Evolutionary conservation across 768 basidiomycete species (phyloP).

Genomic region (Podaxis pistillaris): DNA sequence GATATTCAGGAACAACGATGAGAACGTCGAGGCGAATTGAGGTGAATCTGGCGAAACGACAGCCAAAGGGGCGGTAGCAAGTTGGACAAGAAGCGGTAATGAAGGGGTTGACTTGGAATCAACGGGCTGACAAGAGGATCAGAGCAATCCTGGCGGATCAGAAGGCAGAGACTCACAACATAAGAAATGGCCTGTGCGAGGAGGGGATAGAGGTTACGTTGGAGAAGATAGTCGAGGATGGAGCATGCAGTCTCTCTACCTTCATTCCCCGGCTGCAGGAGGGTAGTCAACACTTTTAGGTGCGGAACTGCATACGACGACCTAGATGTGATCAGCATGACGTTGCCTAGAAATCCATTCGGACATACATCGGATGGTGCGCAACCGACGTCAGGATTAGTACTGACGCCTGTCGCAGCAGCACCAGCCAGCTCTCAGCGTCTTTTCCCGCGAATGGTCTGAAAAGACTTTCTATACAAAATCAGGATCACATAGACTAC

Average conservation of each 20-base stretch:
- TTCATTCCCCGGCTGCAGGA: conserved; percentile 30
- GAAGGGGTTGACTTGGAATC: conserved; percentile 54
- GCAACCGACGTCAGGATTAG: conserved; percentile 55
- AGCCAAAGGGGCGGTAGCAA: conserved; percentile 42
- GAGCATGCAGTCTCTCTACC: conserved; percentile 29
- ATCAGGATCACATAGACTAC: not conserved
- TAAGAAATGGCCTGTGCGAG: conserved; percentile 38
- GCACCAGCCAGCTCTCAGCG: conserved; percentile 55
- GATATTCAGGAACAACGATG: conserved; percentile 48
- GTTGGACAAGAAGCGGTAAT: conserved; percentile 46
- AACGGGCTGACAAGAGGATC: conserved; percentile 39
- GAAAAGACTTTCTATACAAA: conserved; percentile 9
- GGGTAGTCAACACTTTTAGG: conserved; percentile 47
- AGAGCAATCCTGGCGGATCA: not conserved
- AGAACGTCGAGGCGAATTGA: conserved; percentile 32
- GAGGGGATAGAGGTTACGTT: conserved; percentile 44
- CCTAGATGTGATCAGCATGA: conserved; percentile 29
- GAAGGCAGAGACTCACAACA: conserved; percentile 43
- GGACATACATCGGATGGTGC: conserved; percentile 45
- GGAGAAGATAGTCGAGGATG: conserved; percentile 46
- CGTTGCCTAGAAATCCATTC: not conserved
- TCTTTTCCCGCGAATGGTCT: conserved; percentile 13
- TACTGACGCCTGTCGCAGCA: conserved; percentile 48
- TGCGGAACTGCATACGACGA: conserved; percentile 44
- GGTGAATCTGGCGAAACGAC: conserved; percentile 23